Percentiles rank a stretch among this genome's conserved stretches.
Evolutionary conservation across 2,329 filamentous ascomycete species (phyloP).

Genomic region (Elsinoe australis): DNA sequence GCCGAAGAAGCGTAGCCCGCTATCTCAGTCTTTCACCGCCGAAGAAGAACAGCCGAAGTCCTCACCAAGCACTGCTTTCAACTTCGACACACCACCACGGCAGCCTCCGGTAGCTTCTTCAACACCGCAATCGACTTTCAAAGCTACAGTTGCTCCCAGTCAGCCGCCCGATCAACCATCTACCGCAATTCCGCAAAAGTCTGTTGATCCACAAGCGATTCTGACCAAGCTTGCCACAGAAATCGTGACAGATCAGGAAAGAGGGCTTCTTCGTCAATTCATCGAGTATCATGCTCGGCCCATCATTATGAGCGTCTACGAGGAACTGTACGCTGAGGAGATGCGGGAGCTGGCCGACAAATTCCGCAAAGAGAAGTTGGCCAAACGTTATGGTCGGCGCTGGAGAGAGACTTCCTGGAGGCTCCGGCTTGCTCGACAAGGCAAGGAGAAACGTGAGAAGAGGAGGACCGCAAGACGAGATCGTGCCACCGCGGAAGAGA

Average conservation of each 20-base stretch:
- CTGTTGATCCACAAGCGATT: conserved; percentile 26
- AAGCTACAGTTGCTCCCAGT: neutral
- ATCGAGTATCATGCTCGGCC: conserved; percentile 34
- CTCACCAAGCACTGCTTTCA: neutral
- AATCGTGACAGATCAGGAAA: conserved; percentile 32
- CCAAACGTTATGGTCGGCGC: conserved; percentile 30
- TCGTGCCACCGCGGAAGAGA: conserved; percentile 20
- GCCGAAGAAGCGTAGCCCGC: conserved; percentile 30
- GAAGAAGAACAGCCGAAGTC: conserved; percentile 12
- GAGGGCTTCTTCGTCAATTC: conserved; percentile 40
- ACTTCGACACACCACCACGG: conserved; percentile 7
- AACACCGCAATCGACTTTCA: conserved; percentile 14
- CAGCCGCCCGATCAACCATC: conserved; percentile 18
- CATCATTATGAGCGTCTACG: conserved; percentile 30
- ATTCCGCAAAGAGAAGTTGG: conserved; percentile 29
- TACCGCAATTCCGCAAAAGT: too few species aligned
- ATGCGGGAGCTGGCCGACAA: conserved; percentile 26
- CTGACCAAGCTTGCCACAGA: conserved; percentile 31
- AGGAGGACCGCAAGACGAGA: conserved; percentile 18
- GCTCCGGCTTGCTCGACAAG: conserved; percentile 30
- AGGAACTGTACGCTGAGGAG: conserved; percentile 28
- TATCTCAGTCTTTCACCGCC: conserved; percentile 28
- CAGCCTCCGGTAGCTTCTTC: conserved; percentile 16
- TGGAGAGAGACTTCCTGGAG: conserved; percentile 35
- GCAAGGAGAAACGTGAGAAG: conserved; percentile 31